Evolutionary conservation across 257 asterid genomes (phyloP), one percentile per base, ranked within the genome.

Genomic region (Scutellaria barbata): DNA sequence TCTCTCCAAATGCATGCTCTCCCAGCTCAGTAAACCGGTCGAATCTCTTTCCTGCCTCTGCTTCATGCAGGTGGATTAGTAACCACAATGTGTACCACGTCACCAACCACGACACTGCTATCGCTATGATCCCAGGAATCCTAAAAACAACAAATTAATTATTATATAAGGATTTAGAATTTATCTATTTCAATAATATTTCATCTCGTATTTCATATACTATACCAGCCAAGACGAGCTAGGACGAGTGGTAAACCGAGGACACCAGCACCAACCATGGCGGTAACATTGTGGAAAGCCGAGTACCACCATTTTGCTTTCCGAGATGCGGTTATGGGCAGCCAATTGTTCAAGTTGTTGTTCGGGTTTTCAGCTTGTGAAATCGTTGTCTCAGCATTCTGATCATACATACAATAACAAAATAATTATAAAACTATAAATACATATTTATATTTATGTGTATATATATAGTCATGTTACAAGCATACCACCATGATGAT

Each of bases 231-330:
- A 59, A 86, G 76, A 43, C 75, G 47, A 0, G 95, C 76, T 83
- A 90, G 74, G 78, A 95, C 92, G 33, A 72, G 84, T 0, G 94
- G 94, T 7, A 89, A 89, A 67, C 89, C 79, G 48, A 87, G 91
- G 37, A 89, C 96, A 0, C 90, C 90, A 9, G 92, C 92, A 4
- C 96, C 96, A 25, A 89, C 96, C 92, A 89, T 89, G 81, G 96
- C 96, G 1, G 96, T 87, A 74, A 89, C 92, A 72, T 87, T 89
- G 77, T 89, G 96, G 69, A 89, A 83, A 0, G 96, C 70, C 0
- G 95, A 84, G 71, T 81, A 87, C 81, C 87, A 87, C 95, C 96
- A 89, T 16, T 85, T 89, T 0, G 95, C 95, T 5, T 77, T 79
- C 16, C 95, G 66, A 9, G 69, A 62, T 3, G 89, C 68, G 8